These are phyloP conservation scores for Verruconis gallopava DNA, from an alignment of 2,329 filamentous ascomycete genomes.

Conservation along the genomic window DNA sequence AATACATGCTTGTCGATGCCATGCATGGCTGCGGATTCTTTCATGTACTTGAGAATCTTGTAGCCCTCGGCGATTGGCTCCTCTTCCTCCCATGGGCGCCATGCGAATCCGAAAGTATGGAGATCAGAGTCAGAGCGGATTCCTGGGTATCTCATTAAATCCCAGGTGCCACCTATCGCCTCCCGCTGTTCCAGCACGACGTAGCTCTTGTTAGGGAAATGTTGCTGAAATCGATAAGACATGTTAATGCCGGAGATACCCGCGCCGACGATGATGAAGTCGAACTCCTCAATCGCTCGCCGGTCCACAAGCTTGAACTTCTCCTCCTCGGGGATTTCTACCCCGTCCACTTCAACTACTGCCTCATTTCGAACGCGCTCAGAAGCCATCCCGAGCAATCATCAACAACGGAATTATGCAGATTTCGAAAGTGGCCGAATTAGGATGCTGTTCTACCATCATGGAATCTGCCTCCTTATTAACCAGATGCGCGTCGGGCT, in stretches of 20 bases:
- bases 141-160: constrained; percentile 63
- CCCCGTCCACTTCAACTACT: neutral
- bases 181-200: constrained; percentile 55
- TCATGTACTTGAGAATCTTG: constrained; percentile 32
- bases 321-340: neutral
- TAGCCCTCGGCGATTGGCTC: constrained; percentile 33
- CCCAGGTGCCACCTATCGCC: constrained; percentile 64
- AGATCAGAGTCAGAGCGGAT: constrained; percentile 42
- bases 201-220: constrained; percentile 44
- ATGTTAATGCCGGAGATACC: constrained; percentile 66
- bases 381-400: neutral
- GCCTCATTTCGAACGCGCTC: neutral
- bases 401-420: too few relatives aligned
- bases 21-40: constrained; percentile 29
- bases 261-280: constrained; percentile 36
- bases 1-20: constrained; percentile 34
- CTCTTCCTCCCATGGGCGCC: constrained; percentile 51
- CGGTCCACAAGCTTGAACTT: neutral
- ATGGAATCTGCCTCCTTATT: too few relatives aligned
- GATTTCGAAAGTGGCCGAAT: too few relatives aligned
- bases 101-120: constrained; percentile 47
- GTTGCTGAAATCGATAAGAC: constrained; percentile 52
- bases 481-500: too few relatives aligned
- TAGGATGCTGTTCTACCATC: too few relatives aligned
- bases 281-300: neutral